Conservation (phyloP, 495 filamentous ascomycete genomes). For the Friedmanniomyces simplex region DNA sequence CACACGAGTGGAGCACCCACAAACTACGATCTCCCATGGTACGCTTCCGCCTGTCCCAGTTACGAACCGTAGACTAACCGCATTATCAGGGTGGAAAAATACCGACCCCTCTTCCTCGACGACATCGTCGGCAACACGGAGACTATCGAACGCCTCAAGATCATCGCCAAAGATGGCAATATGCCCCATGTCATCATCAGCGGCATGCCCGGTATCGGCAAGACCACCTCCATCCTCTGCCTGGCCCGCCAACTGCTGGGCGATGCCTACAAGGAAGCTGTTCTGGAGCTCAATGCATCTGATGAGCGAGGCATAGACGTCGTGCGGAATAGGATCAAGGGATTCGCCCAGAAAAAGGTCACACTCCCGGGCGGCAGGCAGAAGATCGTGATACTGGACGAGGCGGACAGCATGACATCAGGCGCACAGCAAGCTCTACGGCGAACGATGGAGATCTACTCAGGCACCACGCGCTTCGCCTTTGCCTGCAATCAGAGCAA, state of each 20-base stretch:
- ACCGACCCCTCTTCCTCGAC: conserved; percentile 85
- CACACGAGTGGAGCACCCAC: conserved; percentile 46
- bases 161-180: conserved; percentile 98
- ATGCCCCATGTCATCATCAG: conserved; percentile 99
- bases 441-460: conserved; percentile 98
- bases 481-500: conserved; percentile 98
- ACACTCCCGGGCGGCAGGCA: conserved; percentile 84
- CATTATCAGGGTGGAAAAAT: conserved; percentile 89
- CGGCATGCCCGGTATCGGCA: conserved; percentile 98
- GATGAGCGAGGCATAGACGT: conserved; percentile 99
- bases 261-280: conserved; percentile 93
- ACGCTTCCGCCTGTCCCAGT: conserved; percentile 20
- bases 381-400: conserved; percentile 94
- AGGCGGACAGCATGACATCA: conserved; percentile 92
- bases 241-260: conserved; percentile 87
- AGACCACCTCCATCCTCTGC: conserved; percentile 93
- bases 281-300: conserved; percentile 89
- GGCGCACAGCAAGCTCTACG: conserved; percentile 93
- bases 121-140: conserved; percentile 97
- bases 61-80: neutral
- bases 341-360: conserved; percentile 98
- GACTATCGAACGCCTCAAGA: conserved; percentile 93
- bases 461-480: conserved; percentile 88
- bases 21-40: conserved; percentile 90
- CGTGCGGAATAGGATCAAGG: conserved; percentile 96